These are phyloP conservation scores for Metschnikowia kunwiensis DNA, from an alignment of 805 yeast species.

Conservation along the genomic window DNA sequence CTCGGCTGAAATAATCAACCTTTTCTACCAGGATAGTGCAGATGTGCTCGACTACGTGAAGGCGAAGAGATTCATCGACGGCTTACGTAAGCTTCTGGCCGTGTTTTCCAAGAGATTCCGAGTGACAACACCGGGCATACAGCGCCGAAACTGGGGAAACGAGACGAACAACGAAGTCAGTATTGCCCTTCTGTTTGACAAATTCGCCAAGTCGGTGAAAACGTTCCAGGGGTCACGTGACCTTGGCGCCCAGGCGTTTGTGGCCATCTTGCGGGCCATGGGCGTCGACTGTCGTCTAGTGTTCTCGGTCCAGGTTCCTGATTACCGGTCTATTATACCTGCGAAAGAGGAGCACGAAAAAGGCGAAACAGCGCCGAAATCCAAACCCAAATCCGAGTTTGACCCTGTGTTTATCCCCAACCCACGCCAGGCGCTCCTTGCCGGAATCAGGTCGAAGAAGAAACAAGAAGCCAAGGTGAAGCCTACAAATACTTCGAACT, in stretches of 20 bases:
- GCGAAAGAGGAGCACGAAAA: constrained; percentile 6
- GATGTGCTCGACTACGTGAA: constrained; percentile 35
- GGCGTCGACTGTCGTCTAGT: constrained; percentile 73
- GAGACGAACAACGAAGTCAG: constrained; percentile 5
- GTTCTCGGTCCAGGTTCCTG: constrained; percentile 88
- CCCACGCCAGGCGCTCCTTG: constrained; percentile 14
- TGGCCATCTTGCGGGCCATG: constrained; percentile 65
- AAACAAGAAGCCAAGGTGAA: constrained; percentile 3
- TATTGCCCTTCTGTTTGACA: constrained; percentile 29
- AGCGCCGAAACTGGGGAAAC: constrained; percentile 37
- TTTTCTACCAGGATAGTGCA: constrained; percentile 33
- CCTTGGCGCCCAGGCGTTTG: constrained; percentile 83
- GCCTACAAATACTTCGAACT: constrained; percentile 23
- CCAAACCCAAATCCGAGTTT: constrained; percentile 14
- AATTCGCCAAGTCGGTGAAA: constrained; percentile 44
- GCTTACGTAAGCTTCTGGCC: constrained; percentile 62
- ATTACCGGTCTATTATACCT: constrained; percentile 35
- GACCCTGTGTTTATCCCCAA: constrained; percentile 21
- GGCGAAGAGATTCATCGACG: constrained; percentile 71
- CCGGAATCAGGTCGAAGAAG: constrained; percentile 6
- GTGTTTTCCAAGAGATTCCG: constrained; percentile 58
- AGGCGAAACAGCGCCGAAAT: background rate
- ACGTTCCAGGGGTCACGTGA: constrained; percentile 69
- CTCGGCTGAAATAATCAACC: constrained; percentile 44
- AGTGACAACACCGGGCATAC: constrained; percentile 40